Evolutionary conservation across 1,284 basidiomycete genomes (phyloP).

Genomic region (Cryptococcus sp.): DNA sequence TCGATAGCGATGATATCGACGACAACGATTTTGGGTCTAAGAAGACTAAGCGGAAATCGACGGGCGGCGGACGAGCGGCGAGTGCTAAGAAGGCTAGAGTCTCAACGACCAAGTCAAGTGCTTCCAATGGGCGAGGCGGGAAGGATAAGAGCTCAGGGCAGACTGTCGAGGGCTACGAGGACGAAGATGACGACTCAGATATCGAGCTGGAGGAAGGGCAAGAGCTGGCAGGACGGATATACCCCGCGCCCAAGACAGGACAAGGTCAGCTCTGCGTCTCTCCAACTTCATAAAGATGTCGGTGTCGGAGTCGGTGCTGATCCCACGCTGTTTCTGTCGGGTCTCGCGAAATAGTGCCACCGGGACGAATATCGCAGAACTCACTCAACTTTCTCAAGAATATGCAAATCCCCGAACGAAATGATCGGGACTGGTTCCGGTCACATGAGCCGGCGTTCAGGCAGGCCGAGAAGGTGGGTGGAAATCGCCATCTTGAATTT

Average conservation of each 20-base stretch:
- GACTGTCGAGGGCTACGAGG: conserved; percentile 47
- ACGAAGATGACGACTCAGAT: conserved; percentile 56
- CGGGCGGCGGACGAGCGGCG: conserved; percentile 3
- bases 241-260: conserved; percentile 71
- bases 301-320: background rate
- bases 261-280: conserved; percentile 60
- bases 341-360: conserved; percentile 62
- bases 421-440: conserved; percentile 78
- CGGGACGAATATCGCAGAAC: conserved; percentile 81
- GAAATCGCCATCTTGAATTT: background rate
- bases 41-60: conserved; percentile 21
- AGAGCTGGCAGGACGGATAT: conserved; percentile 53
- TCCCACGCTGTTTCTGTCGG: background rate
- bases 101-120: background rate
- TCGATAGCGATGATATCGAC: conserved; percentile 31
- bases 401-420: conserved; percentile 72
- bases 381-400: conserved; percentile 74
- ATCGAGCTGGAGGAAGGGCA: conserved; percentile 68
- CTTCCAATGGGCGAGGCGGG: background rate
- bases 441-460: conserved; percentile 73
- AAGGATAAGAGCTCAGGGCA: conserved; percentile 13
- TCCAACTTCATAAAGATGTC: background rate
- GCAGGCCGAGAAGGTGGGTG: conserved; percentile 65
- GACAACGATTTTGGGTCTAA: conserved; percentile 20
- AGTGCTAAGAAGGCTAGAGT: conserved; percentile 19